Evolutionary conservation across 495 filamentous ascomycete genomes (phyloP).

Genomic region (Penicillium alfredii): DNA sequence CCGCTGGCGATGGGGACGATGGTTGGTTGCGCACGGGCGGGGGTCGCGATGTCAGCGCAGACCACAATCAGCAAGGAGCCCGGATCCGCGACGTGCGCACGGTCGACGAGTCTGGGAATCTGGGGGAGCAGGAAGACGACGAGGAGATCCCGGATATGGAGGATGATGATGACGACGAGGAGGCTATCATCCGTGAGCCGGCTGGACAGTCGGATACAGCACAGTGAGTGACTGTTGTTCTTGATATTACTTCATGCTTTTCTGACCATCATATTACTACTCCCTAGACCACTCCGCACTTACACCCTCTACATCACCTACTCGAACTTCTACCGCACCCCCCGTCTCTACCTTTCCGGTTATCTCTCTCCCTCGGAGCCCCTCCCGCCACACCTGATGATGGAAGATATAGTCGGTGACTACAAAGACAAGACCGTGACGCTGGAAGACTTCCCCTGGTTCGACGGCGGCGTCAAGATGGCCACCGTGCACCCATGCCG

Average conservation of each 20-base stretch:
- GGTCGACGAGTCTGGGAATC: slow-evolving; percentile 74
- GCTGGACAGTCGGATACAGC: slow-evolving; percentile 50
- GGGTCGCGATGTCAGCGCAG: slow-evolving; percentile 41
- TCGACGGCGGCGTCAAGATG: slow-evolving; percentile 79
- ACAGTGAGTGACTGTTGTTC: slow-evolving; percentile 51
- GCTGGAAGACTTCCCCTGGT: slow-evolving; percentile 94
- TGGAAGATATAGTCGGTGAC: slow-evolving; percentile 98
- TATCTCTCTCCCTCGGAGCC: slow-evolving; percentile 78
- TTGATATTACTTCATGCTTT: slow-evolving; percentile 1
- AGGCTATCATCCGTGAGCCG: slow-evolving; percentile 87
- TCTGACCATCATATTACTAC: neutral
- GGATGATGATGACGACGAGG: slow-evolving; percentile 93
- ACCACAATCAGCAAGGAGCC: slow-evolving; percentile 55
- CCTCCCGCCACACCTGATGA: slow-evolving; percentile 85
- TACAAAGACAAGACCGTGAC: slow-evolving; percentile 99
- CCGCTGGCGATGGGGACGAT: slow-evolving; percentile 63
- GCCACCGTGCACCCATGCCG: slow-evolving; percentile 91
- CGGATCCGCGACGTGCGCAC: slow-evolving; percentile 76
- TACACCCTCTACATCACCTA: slow-evolving; percentile 99
- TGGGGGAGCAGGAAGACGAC: slow-evolving; percentile 64
- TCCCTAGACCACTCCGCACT: slow-evolving; percentile 67
- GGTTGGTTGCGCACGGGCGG: slow-evolving; percentile 90
- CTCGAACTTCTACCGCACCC: slow-evolving; percentile 92
- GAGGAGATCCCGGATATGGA: slow-evolving; percentile 98
- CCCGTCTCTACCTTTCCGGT: slow-evolving; percentile 90